Evolutionary conservation across 352 stramenopile species (phyloP).

Genomic region (Pythium aristosporum): DNA sequence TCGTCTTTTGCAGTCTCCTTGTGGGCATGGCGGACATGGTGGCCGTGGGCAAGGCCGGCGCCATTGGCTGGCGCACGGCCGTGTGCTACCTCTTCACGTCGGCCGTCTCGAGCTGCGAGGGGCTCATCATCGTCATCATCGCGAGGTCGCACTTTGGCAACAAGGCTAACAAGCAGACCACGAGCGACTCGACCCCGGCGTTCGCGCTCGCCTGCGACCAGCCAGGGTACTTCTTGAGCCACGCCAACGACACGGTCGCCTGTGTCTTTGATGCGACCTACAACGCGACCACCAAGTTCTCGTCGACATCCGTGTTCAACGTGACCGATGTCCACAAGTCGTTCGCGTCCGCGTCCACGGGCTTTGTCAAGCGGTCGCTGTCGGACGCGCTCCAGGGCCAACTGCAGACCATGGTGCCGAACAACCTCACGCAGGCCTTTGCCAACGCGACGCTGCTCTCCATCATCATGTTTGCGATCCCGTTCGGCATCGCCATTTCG

Average conservation of each 20-base stretch:
- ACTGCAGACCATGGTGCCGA: conserved; percentile 16
- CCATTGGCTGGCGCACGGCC: conserved; percentile 35
- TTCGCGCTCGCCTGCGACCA: conserved; percentile 26
- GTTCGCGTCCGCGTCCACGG: conserved; percentile 13
- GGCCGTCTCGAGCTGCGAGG: conserved; percentile 17
- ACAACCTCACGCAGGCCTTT: conserved; percentile 20
- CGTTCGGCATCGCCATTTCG: conserved; percentile 16
- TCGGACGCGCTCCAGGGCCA: conserved; percentile 16
- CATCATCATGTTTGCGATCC: conserved; percentile 25
- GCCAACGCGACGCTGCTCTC: conserved; percentile 18
- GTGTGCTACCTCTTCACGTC: conserved; percentile 30
- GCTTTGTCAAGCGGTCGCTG: conserved; percentile 19
- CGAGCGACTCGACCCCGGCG: conserved; percentile 1
- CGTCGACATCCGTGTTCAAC: conserved; percentile 19
- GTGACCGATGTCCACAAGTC: conserved; percentile 27
- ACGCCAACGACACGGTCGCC: conserved; percentile 24
- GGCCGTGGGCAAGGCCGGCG: conserved; percentile 32
- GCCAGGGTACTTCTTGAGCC: conserved; percentile 22
- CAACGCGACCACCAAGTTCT: conserved; percentile 20
- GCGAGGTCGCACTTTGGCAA: conserved; percentile 20
- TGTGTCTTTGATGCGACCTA: conserved; percentile 22
- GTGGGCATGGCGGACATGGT: conserved; percentile 44
- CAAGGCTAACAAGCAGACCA: conserved; percentile 1
- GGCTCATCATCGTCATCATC: conserved; percentile 22
- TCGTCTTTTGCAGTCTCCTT: conserved; percentile 43